Evolutionary conservation across 140 eudicot species (phyloP).

Genomic region (Stevia rebaudiana): DNA sequence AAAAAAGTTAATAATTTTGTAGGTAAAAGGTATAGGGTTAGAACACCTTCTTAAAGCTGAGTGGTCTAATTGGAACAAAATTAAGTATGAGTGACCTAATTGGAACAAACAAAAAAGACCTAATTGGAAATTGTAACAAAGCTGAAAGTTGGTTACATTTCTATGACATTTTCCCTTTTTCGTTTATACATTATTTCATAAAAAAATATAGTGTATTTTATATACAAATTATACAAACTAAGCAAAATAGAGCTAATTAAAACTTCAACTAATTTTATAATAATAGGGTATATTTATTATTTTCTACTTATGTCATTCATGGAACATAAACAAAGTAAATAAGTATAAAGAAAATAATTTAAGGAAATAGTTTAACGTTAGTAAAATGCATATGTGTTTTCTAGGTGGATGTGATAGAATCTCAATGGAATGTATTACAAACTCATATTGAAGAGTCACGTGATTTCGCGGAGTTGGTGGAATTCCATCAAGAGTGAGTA

Average conservation of each 20-base stretch:
- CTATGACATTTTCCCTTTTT: too few relatives aligned
- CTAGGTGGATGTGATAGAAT: slow-evolving; percentile 92
- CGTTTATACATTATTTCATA: background rate
- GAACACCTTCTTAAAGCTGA: too few relatives aligned
- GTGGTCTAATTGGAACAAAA: too few relatives aligned
- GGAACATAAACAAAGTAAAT: background rate
- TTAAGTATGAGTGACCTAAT: too few relatives aligned
- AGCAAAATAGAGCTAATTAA: slow-evolving; percentile 1
- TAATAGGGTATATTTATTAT: too few relatives aligned
- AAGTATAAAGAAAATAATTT: background rate
- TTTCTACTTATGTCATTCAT: too few relatives aligned
- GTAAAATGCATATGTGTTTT: background rate
- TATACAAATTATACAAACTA: background rate
- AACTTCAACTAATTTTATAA: background rate
- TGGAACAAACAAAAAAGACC: too few relatives aligned
- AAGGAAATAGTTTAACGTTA: background rate
- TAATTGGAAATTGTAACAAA: too few relatives aligned
- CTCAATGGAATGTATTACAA: slow-evolving; percentile 97
- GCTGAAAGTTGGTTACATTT: too few relatives aligned
- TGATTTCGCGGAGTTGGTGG: slow-evolving; percentile 86
- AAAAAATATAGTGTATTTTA: background rate
- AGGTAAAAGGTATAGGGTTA: too few relatives aligned
- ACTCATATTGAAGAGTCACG: slow-evolving; percentile 84
- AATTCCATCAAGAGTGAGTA: slow-evolving; percentile 95
- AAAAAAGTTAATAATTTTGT: too few relatives aligned